These are phyloP conservation scores for Gigaspora rosea DNA, from an alignment of 192 early-diverging fungal species.

Conservation along the genomic window DNA sequence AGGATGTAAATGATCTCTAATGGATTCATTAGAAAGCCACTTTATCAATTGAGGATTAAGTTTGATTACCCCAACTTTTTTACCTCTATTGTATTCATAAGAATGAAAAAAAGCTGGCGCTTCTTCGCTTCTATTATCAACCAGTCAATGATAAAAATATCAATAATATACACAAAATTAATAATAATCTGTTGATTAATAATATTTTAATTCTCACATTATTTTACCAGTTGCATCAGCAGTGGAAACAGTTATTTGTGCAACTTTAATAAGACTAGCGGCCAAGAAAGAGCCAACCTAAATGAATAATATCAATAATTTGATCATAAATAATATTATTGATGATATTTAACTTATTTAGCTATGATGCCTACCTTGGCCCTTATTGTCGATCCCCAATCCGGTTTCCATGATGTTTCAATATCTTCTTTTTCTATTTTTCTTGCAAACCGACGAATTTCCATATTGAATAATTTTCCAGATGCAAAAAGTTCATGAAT, in stretches of 20 bases:
- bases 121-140: slow-evolving; percentile 44
- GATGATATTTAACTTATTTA: neutral
- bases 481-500: slow-evolving; percentile 73
- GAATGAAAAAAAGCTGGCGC: slow-evolving; percentile 83
- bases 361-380: slow-evolving; percentile 48
- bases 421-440: slow-evolving; percentile 56
- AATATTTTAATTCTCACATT: slow-evolving; percentile 39
- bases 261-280: slow-evolving; percentile 67
- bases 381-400: slow-evolving; percentile 63
- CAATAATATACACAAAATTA: too few species aligned
- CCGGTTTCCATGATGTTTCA: slow-evolving; percentile 61
- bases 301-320: neutral
- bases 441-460: slow-evolving; percentile 68
- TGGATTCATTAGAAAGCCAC: slow-evolving; percentile 60
- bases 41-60: slow-evolving; percentile 70
- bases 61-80: slow-evolving; percentile 73
- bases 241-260: slow-evolving; percentile 64
- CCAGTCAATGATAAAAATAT: too few species aligned
- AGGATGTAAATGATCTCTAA: slow-evolving; percentile 64
- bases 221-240: slow-evolving; percentile 59
- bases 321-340: slow-evolving; percentile 55
- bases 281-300: slow-evolving; percentile 54
- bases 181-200: neutral
- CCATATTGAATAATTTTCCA: slow-evolving; percentile 81
- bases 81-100: slow-evolving; percentile 59